Evolutionary conservation across 1,139 yeast genomes (phyloP), one percentile per base, ranked within the genome.

Genomic region (Yamadazyma sp.): DNA sequence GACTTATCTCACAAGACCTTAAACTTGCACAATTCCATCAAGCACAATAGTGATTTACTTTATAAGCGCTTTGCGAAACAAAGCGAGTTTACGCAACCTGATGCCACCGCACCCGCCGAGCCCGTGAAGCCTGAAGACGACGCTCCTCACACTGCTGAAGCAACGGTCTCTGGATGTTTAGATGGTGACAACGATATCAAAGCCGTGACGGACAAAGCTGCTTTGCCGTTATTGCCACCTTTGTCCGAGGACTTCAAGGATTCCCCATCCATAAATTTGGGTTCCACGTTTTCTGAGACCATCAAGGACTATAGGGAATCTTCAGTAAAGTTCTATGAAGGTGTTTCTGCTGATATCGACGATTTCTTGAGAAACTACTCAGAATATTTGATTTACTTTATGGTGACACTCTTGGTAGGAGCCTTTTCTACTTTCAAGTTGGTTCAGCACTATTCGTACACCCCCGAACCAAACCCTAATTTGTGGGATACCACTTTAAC

Each of bases 1-100:
- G 55, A 48, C 41, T 50, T 62, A 26, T 45, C 61, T n/a, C 9
- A 34, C 5, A 48, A 43, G 17, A 44, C 51, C 20, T 17, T 33
- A 10, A 42, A 39, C 17, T 46, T 60, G 25, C 62, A 61, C 45
- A 53, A 58, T 31, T 51, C 61, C 1, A 58, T 62, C 39, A 62
- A 59, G 40, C 55, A 53, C 33, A 54, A 46, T 33, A 59, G 65
- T 16, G 55, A 50, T 33, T 48, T 54, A 15, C 50, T 62, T 37
- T 60, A 59, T 41, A 47, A 55, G 17, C 37, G 43, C 34, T 29
- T 43, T 38, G 25, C 18, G 8, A n/a, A n/a, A n/a, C n/a, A n/a
- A n/a, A n/a, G n/a, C n/a, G n/a, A n/a, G n/a, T n/a, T n/a, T n/a
- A n/a, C n/a, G n/a, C n/a, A n/a, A n/a, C n/a, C n/a, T n/a, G n/a